Evolutionary conservation across 176 grass and related monocot genomes (phyloP), one percentile per base, ranked within the genome.

Genomic region (Phoenix dactylifera): DNA sequence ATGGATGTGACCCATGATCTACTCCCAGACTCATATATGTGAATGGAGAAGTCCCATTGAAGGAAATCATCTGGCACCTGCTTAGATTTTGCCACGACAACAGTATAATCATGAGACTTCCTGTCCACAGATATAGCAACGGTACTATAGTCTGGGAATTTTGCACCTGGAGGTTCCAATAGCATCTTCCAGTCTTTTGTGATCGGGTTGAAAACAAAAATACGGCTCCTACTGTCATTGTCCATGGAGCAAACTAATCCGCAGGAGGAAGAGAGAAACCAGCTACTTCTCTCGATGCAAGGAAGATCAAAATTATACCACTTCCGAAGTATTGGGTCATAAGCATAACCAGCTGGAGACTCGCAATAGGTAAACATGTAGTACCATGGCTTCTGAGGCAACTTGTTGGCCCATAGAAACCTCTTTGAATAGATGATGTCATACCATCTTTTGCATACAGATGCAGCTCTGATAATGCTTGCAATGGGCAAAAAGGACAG

Each of bases 201-300:
- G 60, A 97, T 88, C 18, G 92, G 92, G 32, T 97, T 97, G 55
- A 61, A 91, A 55, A 91, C 81, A 76, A 83, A 88, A 62, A 97
- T 76, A 18, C 32, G 50, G 55, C 67, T 91, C 58, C 75, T 79
- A 4, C 57, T 82, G 51, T 88, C 87, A 58, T 66, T 79, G 54
- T 91, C 87, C 83, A 97, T 82, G 32, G 76, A 85, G 78, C 87
- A 91, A 72, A 91, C 87, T 68, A 97, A 68, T n/a, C 92, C 92
- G 7, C 77, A 74, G 52, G 83, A 90, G 61, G 86, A 87, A 51
- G 91, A 85, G 50, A 82, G 59, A 59, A 78, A 85, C 72, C 81
- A 96, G 54, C 71, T 85, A 61, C 83, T 85, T 73, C 79, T 87
- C 51, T 82, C 77, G 71, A 90, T 82, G 63, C 70, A 80, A 19